Conservation (phyloP, 306 rosid species). For the Prinsepia uniflora region DNA sequence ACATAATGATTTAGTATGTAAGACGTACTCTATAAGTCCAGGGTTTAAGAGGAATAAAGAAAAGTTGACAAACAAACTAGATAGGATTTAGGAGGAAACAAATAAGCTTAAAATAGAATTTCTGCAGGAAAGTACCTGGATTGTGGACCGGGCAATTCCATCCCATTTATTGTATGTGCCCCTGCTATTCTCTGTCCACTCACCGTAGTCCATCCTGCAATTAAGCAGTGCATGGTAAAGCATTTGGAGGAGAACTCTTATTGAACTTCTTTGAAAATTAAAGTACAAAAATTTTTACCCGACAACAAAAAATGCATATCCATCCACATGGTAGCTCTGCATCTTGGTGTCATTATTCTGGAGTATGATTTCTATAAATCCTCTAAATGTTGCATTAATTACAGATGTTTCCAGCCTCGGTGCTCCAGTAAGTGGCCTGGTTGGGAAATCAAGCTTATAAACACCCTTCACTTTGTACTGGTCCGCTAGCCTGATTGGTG, state of each 20-base stretch:
- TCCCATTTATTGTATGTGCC: conserved; percentile 99
- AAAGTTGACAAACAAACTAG: conserved; percentile 1
- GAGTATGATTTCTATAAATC: conserved; percentile 82
- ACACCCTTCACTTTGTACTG: conserved; percentile 59
- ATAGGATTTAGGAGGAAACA: conserved; percentile 5
- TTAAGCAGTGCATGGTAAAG: conserved; percentile 16
- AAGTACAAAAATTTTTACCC: conserved; percentile 47
- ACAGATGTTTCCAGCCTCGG: conserved; percentile 70
- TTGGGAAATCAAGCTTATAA: conserved; percentile 90
- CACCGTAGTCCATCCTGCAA: conserved; percentile 93
- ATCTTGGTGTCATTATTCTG: conserved; percentile 94
- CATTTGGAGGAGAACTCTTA: neutral
- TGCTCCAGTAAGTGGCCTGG: conserved; percentile 60
- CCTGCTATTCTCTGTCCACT: conserved; percentile 90
- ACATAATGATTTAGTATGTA: neutral
- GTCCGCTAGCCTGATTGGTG: conserved; percentile 90
- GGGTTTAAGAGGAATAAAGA: neutral
- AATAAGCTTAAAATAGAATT: neutral
- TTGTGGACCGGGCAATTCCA: conserved; percentile 85
- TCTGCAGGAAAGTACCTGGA: conserved; percentile 50
- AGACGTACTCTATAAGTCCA: neutral
- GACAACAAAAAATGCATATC: conserved; percentile 91
- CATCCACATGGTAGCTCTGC: conserved; percentile 81
- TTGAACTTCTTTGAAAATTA: conserved; percentile 3
- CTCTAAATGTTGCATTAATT: conserved; percentile 82